Base-by-base conservation (phyloP, 305 asterid genomes). In the Coffea humblotiana region DNA sequence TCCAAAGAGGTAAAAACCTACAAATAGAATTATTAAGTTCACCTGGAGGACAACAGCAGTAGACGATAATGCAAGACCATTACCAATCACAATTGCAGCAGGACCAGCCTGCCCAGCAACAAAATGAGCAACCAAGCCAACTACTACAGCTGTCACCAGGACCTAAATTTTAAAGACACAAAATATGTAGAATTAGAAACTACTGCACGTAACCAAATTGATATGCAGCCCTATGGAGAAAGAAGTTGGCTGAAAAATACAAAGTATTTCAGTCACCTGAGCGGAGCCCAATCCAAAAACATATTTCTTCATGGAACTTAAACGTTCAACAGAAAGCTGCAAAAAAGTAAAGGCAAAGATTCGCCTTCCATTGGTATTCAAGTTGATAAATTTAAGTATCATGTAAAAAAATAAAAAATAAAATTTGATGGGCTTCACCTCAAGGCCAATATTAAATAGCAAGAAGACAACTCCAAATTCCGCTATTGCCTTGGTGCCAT, bases 31-130 rank as follows among this genome's bases (percentile, higher is more conserved):
- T 32, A 76, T 47, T 56, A 77, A 73, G 82, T 52, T 84, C 82
- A 94, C 99, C 94, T 96, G 99, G 83, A 96, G 98, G 82, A 94
- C 99, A 86, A 94, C 99, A 72, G 99, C 99, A 78, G 99, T 96
- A 78, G 99, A 96, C 75, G 99, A 96, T 77, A 96, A 82, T 78
- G 99, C 99, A 83, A 96, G 98, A 83, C 99, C 99, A 88, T 96
- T 96, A 48, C 99, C 99, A 48, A 96, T 87, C 81, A 96, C 98
- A 87, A 96, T 90, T 85, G 99, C 94, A 82, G 99, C 98, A 79
- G 99, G 99, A 76, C 98, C 99, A 78, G 92, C 90, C 83, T 81
- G 91, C 73, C 97, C 98, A 76, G 94, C 93, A 78, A 87, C 88
- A 88, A 88, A 87, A 87, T 90, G 97, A 84, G 97, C 85, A 85